phyloP scores from a whole-genome alignment of 2,329 filamentous ascomycete species.

The Aspergillus flavus region DNA sequence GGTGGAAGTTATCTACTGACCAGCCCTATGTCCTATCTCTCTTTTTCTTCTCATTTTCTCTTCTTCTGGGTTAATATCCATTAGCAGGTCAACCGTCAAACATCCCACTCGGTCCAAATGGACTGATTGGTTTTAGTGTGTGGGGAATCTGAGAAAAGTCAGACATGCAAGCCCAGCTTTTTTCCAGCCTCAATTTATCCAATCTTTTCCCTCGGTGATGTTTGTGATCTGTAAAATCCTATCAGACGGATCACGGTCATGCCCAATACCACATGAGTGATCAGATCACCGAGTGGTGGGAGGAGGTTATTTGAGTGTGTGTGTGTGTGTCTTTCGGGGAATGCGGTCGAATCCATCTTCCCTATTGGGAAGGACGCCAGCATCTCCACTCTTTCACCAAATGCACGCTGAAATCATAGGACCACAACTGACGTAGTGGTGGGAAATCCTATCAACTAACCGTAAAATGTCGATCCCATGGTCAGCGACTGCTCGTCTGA shows the following conservation, averaged over 20 bases:
- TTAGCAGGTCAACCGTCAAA: conserved; percentile 12
- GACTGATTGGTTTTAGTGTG: conserved; percentile 12
- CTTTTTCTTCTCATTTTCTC: too few relatives aligned
- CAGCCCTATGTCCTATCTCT: neutral
- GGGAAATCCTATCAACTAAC: neutral
- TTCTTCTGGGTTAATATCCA: neutral
- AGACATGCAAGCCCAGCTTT: neutral
- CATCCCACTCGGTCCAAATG: conserved; percentile 12
- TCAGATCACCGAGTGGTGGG: neutral
- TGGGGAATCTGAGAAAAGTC: conserved; percentile 14
- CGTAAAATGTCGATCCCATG: neutral
- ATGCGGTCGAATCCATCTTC: conserved; percentile 4
- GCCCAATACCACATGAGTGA: neutral
- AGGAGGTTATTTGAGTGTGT: neutral
- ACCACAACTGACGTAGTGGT: conserved; percentile 23
- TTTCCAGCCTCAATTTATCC: neutral
- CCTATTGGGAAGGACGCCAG: conserved; percentile 1
- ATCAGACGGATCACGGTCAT: neutral
- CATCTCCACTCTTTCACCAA: conserved; percentile 13
- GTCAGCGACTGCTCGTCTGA: neutral
- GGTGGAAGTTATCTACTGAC: neutral
- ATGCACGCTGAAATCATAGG: conserved; percentile 28
- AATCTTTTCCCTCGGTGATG: neutral
- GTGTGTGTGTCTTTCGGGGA: neutral
- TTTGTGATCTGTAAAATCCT: neutral